phyloP scores from a whole-genome alignment of 495 filamentous ascomycete genomes.

The Neurospora terricola region DNA sequence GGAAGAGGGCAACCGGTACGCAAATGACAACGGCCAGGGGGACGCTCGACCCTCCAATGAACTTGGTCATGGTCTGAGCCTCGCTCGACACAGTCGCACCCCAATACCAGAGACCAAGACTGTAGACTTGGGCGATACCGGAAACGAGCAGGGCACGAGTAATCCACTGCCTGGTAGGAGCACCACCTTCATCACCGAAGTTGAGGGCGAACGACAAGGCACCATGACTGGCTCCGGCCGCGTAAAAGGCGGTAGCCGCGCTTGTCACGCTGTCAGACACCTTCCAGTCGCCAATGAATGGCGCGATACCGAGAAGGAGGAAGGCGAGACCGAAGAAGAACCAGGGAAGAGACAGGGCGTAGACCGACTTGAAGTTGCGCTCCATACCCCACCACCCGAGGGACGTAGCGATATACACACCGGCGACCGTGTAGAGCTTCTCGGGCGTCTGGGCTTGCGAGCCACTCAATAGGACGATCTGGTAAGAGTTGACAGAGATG shows the following conservation, averaged over 20 bases:
- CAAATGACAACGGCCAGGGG: conserved; percentile 37
- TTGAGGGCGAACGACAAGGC: conserved; percentile 57
- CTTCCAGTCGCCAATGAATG: conserved; percentile 31
- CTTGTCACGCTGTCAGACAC: conserved; percentile 43
- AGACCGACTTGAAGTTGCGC: conserved; percentile 45
- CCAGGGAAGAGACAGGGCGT: conserved; percentile 48
- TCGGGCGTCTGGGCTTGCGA: conserved; percentile 48
- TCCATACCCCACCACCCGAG: conserved; percentile 55
- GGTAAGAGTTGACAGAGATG: conserved; percentile 57
- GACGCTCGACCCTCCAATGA: conserved; percentile 17
- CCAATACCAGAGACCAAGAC: conserved; percentile 59
- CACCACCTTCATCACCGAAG: conserved; percentile 53
- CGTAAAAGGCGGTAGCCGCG: conserved; percentile 50
- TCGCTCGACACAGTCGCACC: conserved; percentile 34
- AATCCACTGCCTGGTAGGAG: conserved; percentile 53
- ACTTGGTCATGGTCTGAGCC: conserved; percentile 15
- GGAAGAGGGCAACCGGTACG: conserved; percentile 38
- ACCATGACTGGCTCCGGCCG: conserved; percentile 48
- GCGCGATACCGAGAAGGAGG: conserved; percentile 54
- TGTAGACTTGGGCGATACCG: conserved; percentile 55
- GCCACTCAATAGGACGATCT: conserved; percentile 56
- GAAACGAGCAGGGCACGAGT: conserved; percentile 54
- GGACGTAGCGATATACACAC: conserved; percentile 51
- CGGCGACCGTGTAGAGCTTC: conserved; percentile 53
- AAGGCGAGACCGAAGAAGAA: conserved; percentile 53